Percentiles rank a stretch among this genome's conserved stretches.
phyloP scores from a whole-genome alignment of 1,139 yeast genomes.

The Saccharomyces pastorianus region DNA sequence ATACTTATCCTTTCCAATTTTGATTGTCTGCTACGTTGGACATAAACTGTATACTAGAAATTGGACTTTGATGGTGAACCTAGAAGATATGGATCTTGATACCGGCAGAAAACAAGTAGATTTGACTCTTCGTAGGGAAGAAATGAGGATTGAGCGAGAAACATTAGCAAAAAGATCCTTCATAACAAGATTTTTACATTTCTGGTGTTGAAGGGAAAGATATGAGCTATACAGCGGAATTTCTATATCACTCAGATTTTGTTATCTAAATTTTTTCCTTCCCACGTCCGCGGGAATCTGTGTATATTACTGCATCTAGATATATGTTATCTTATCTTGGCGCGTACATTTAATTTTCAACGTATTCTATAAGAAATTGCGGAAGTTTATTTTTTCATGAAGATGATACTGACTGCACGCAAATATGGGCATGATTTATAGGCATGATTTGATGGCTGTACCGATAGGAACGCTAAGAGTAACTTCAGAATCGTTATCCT shows the following conservation, averaged over 20 bases:
- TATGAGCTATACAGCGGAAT: not conserved
- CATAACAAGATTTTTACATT: slow-evolving; percentile 42
- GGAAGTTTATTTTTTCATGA: not conserved
- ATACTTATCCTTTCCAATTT: slow-evolving; percentile 56
- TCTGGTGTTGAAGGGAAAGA: slow-evolving; percentile 41
- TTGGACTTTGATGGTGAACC: slow-evolving; percentile 41
- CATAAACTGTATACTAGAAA: slow-evolving; percentile 52
- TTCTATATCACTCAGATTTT: not conserved
- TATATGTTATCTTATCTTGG: not conserved
- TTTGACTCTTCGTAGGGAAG: slow-evolving; percentile 56
- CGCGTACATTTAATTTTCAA: not conserved
- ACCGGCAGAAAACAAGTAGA: slow-evolving; percentile 65
- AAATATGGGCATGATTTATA: not conserved
- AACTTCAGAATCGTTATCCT: no score
- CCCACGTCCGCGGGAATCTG: not conserved
- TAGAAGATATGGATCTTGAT: slow-evolving; percentile 54
- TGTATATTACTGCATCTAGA: not conserved
- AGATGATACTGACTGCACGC: not conserved
- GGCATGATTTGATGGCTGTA: not conserved
- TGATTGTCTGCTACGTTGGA: slow-evolving; percentile 46
- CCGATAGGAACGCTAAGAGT: no score
- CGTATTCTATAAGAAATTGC: not conserved
- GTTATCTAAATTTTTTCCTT: not conserved
- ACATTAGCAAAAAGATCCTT: slow-evolving; percentile 44
- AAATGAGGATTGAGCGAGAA: slow-evolving; percentile 54